A percentile compares a stretch with the other conserved stretches of the same genome.
phyloP scores from a whole-genome alignment of 2,329 filamentous ascomycete species.

The Alternaria viburni region DNA sequence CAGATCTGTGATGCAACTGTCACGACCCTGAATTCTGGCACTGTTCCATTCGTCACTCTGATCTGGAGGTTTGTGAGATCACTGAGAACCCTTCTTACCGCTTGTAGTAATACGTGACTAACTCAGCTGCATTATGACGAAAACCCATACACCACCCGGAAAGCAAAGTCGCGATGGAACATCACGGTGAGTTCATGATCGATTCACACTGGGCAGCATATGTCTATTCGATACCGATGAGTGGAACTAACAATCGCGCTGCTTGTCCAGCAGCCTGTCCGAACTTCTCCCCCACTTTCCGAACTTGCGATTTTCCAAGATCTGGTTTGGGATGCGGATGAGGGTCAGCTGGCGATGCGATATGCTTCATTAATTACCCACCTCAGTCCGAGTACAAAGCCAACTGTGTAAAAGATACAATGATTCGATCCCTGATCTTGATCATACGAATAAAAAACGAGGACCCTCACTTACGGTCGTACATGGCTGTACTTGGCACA shows the following conservation, averaged over 20 bases:
- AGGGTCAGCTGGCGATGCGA: too few relatives aligned
- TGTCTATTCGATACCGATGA: neutral
- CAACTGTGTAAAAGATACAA: too few relatives aligned
- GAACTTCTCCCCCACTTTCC: neutral
- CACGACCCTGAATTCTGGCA: neutral
- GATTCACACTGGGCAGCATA: neutral
- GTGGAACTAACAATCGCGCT: neutral
- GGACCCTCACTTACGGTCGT: too few relatives aligned
- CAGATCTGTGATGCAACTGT: neutral
- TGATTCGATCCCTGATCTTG: too few relatives aligned
- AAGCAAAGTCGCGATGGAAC: neutral
- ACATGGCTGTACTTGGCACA: too few relatives aligned
- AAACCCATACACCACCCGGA: neutral
- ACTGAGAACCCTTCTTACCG: neutral
- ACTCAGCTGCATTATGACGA: neutral
- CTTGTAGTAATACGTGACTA: neutral
- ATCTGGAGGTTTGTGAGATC: conserved; percentile 1
- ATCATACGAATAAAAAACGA: too few relatives aligned
- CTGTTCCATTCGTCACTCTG: conserved; percentile 6
- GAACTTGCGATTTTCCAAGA: neutral
- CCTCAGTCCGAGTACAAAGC: too few relatives aligned
- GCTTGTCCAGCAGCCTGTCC: neutral
- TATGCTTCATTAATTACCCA: too few relatives aligned
- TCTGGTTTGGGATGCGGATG: too few relatives aligned
- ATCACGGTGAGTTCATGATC: neutral